Evolutionary conservation across 2,329 filamentous ascomycete genomes (phyloP).

Genomic region (Ophioceras dolichostomum): DNA sequence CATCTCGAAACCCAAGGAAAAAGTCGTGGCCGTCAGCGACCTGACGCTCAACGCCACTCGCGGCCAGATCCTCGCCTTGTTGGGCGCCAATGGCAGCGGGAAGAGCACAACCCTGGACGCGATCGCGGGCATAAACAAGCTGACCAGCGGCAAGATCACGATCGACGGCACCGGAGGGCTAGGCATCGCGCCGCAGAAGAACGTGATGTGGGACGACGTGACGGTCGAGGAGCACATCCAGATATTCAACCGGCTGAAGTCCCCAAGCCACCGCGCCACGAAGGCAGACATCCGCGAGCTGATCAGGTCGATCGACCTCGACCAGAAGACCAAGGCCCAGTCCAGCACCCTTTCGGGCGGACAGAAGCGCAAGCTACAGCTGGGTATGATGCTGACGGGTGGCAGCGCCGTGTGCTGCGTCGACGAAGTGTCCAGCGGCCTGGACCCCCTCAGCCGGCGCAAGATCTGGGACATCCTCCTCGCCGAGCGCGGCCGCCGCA

Average conservation of each 20-base stretch:
- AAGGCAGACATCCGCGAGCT: conserved; percentile 49
- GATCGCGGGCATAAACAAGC: conserved; percentile 68
- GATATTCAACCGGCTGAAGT: conserved; percentile 77
- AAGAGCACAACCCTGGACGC: conserved; percentile 85
- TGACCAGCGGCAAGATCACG: conserved; percentile 64
- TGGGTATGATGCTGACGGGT: conserved; percentile 92
- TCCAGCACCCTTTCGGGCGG: conserved; percentile 77
- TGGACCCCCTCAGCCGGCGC: conserved; percentile 74
- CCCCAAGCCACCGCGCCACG: conserved; percentile 39
- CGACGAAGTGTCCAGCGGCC: conserved; percentile 79
- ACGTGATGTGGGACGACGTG: conserved; percentile 83
- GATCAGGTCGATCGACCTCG: conserved; percentile 61
- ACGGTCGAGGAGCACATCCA: conserved; percentile 75
- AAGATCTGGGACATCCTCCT: conserved; percentile 94
- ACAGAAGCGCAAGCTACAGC: conserved; percentile 83
- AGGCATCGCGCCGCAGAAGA: conserved; percentile 84
- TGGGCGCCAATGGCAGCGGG: conserved; percentile 82
- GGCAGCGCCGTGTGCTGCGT: conserved; percentile 81
- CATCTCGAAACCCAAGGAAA: conserved; percentile 37
- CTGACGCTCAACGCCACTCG: conserved; percentile 59
- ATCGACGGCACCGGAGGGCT: conserved; percentile 70
- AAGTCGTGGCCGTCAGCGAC: conserved; percentile 67
- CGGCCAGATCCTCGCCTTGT: conserved; percentile 74
- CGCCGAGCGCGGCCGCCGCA: conserved; percentile 68
- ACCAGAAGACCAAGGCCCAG: conserved; percentile 57